phyloP scores from a whole-genome alignment of 352 stramenopile species.

The Lagenidium giganteum region DNA sequence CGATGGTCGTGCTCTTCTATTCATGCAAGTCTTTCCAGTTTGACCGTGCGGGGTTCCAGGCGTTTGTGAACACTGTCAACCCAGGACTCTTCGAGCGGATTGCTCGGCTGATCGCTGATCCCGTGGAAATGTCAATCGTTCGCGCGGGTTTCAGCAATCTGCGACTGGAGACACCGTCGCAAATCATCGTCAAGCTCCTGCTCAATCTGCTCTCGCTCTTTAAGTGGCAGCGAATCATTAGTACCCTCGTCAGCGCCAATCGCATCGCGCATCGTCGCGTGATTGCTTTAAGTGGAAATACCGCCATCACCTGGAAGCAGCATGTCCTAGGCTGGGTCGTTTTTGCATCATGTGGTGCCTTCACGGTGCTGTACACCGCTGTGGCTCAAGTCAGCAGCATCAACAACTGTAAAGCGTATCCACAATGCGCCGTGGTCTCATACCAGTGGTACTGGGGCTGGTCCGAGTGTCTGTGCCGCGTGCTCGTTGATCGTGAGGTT shows the following conservation, averaged over 20 bases:
- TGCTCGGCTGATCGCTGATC: slow-evolving; percentile 19
- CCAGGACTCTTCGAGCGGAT: slow-evolving; percentile 13
- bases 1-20: slow-evolving; percentile 18
- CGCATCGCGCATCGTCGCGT: slow-evolving; percentile 12
- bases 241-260: slow-evolving; percentile 15
- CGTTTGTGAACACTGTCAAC: slow-evolving; percentile 4
- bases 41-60: slow-evolving; percentile 12
- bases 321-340: slow-evolving; percentile 22
- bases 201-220: slow-evolving; percentile 16
- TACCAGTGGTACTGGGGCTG: not conserved
- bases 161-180: slow-evolving; percentile 11
- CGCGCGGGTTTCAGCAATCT: slow-evolving; percentile 14
- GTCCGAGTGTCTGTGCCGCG: not conserved
- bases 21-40: slow-evolving; percentile 19
- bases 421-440: slow-evolving; percentile 12
- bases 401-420: not conserved
- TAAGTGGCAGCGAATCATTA: slow-evolving; percentile 19
- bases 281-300: slow-evolving; percentile 2
- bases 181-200: slow-evolving; percentile 5
- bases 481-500: slow-evolving; percentile 2
- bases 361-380: slow-evolving; percentile 10
- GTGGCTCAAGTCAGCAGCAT: slow-evolving; percentile 1
- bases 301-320: slow-evolving; percentile 3
- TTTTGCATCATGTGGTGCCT: slow-evolving; percentile 30
- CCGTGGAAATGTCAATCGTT: slow-evolving; percentile 14